These are phyloP conservation scores for Camelina hispida DNA, from an alignment of 345 rosid genomes.

Conservation along the genomic window DNA sequence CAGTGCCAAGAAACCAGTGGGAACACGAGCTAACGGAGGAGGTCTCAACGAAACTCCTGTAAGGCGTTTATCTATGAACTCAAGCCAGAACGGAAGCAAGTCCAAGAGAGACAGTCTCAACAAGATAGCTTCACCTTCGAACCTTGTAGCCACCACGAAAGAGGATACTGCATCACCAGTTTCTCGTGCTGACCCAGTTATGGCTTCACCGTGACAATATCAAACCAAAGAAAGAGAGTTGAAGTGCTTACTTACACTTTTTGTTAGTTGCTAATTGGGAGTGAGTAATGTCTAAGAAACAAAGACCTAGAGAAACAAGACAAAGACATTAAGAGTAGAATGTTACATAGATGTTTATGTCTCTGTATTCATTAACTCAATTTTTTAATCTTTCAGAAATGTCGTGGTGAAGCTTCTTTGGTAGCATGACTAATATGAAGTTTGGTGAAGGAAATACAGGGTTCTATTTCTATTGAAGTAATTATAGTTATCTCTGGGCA, in stretches of 20 bases:
- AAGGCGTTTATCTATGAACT: slow-evolving; percentile 77
- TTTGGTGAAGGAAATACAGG: slow-evolving; percentile 35
- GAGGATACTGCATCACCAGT: slow-evolving; percentile 71
- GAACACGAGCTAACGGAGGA: slow-evolving; percentile 77
- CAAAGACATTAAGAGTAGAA: slow-evolving; percentile 29
- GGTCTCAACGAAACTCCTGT: slow-evolving; percentile 77
- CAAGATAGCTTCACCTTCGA: slow-evolving; percentile 67
- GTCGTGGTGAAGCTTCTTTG: neutral
- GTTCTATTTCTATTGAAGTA: slow-evolving; percentile 41
- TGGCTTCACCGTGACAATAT: slow-evolving; percentile 67
- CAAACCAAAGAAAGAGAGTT: slow-evolving; percentile 43
- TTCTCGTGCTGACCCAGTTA: slow-evolving; percentile 61
- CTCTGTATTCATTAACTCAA: slow-evolving; percentile 18
- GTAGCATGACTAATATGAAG: slow-evolving; percentile 21
- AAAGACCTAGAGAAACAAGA: slow-evolving; percentile 15
- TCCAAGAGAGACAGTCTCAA: slow-evolving; percentile 68
- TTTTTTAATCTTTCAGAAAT: neutral
- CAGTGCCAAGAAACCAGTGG: slow-evolving; percentile 68
- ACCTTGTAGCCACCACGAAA: slow-evolving; percentile 68
- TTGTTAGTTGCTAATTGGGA: slow-evolving; percentile 29
- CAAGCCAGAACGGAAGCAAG: slow-evolving; percentile 68
- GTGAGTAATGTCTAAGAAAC: slow-evolving; percentile 19
- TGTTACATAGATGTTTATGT: slow-evolving; percentile 29
- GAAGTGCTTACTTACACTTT: slow-evolving; percentile 25
- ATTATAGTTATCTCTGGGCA: slow-evolving; percentile 4